A percentile compares a stretch with the other conserved stretches of the same genome.
Evolutionary conservation across 352 stramenopile genomes (phyloP).

Genomic region (Thalassiosira ordinaria): DNA sequence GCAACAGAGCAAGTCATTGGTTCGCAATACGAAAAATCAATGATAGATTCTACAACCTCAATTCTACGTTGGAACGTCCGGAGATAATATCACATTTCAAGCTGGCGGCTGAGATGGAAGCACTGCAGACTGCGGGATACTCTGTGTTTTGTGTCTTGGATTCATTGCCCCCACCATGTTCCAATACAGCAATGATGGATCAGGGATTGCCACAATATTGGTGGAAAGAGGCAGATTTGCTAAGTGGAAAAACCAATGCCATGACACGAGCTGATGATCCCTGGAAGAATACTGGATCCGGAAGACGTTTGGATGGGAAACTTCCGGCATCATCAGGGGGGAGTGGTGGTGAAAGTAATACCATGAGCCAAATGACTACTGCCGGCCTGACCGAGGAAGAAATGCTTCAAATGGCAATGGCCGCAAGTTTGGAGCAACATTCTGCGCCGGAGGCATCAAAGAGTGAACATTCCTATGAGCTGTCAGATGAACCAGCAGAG

Average conservation of each 20-base stretch:
- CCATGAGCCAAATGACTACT: slow-evolving; percentile 60
- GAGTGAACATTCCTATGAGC: slow-evolving; percentile 2
- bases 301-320: slow-evolving; percentile 78
- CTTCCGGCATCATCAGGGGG: slow-evolving; percentile 2
- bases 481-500: slow-evolving; percentile 62
- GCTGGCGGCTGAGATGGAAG: slow-evolving; percentile 74
- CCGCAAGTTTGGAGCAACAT: slow-evolving; percentile 66
- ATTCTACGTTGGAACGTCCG: slow-evolving; percentile 71
- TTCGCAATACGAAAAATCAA: slow-evolving; percentile 85
- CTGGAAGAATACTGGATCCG: slow-evolving; percentile 75
- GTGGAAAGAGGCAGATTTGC: slow-evolving; percentile 79
- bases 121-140: slow-evolving; percentile 64
- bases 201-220: slow-evolving; percentile 73
- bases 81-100: slow-evolving; percentile 82
- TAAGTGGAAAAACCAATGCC: slow-evolving; percentile 63
- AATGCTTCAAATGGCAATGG: slow-evolving; percentile 80
- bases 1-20: slow-evolving; percentile 77
- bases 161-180: slow-evolving; percentile 62
- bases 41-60: slow-evolving; percentile 84
- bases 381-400: too few species aligned
- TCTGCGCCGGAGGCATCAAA: slow-evolving; percentile 9
- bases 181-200: slow-evolving; percentile 51
- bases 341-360: slow-evolving; percentile 9
- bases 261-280: slow-evolving; percentile 65
- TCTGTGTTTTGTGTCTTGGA: slow-evolving; percentile 77